Base-by-base conservation (phyloP, 169 alveolate species). In the Cytauxzoon felis region DNA sequence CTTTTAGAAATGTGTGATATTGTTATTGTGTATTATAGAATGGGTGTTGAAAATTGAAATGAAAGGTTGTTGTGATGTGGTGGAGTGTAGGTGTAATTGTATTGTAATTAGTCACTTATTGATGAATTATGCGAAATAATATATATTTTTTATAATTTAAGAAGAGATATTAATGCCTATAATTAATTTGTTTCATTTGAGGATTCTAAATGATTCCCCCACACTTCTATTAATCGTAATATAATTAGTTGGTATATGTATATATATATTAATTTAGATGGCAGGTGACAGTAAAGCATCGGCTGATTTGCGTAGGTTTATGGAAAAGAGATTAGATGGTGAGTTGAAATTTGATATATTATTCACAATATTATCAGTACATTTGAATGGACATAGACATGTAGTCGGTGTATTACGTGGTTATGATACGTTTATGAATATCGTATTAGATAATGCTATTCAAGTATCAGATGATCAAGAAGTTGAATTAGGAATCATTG, bases 381-480 rank as follows among this genome's bases (percentile, higher is more conserved):
- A 73, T 40, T 80, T 92, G 47, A 92, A 90, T 62, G 93, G 94
- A 5, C 80, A 93, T 69, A 78, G 99, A 58, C 96, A 91, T 56
- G 93, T 97, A 21, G 95, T 94, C 5, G 99, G 99, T 0, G 95
- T 84, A 16, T 79, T 97, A 47, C 92, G 96, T 59, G 99, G 99
- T 13, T 96, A 96, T 87, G 99, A 97, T 80, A 93, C 95, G 45
- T 96, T 96, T 90, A 95, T 97, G 99, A 97, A 97, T 88, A 75
- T 96, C 32, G 99, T 97, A 19, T 85, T 97, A 36, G 99, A 96
- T 69, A 91, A 95, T 87, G 95, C 99, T 5, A 78, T 88, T 42
- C 98, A 95, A 78, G 87, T 93, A 16, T 82, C 79, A 21, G 81
- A 88, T 30, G 93, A 87, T 42, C 93, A 71, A 43, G 92, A 89